Percentiles rank a stretch among this genome's conserved stretches.
phyloP scores from a whole-genome alignment of 768 basidiomycete species.

The Cubamyces sp. region DNA sequence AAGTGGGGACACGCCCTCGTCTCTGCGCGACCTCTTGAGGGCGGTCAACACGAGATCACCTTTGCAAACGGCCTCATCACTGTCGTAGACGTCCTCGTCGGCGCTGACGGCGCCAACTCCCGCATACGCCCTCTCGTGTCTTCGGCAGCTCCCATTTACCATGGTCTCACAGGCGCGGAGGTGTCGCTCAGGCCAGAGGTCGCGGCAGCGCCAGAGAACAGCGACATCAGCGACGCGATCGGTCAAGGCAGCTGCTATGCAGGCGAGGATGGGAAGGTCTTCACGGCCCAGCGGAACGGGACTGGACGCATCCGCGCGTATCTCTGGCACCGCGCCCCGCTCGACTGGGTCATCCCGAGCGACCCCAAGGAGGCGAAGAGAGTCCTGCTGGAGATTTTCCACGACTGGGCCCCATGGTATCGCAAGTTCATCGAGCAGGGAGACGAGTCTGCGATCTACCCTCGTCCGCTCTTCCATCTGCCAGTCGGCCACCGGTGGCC shows the following conservation, averaged over 20 bases:
- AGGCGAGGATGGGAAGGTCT: conserved; percentile 29
- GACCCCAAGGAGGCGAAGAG: conserved; percentile 5
- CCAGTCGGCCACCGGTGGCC: conserved; percentile 21
- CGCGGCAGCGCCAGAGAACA: not conserved
- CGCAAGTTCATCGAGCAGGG: conserved; percentile 12
- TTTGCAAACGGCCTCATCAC: conserved; percentile 1
- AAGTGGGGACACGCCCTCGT: conserved; percentile 47
- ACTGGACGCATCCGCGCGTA: conserved; percentile 15
- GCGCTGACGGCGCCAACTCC: conserved; percentile 48
- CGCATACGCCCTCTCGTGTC: conserved; percentile 40
- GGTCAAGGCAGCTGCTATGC: conserved; percentile 37
- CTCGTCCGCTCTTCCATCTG: conserved; percentile 19
- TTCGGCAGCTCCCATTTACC: conserved; percentile 37
- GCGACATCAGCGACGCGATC: conserved; percentile 24
- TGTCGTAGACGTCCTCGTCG: conserved; percentile 34
- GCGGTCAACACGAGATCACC: conserved; percentile 29
- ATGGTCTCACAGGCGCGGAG: conserved; percentile 33
- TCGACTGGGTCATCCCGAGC: conserved; percentile 5
- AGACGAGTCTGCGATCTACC: conserved; percentile 3
- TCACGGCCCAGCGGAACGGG: conserved; percentile 40
- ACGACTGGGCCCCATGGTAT: conserved; percentile 11
- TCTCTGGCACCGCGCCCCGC: conserved; percentile 3
- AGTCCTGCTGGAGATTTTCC: not conserved
- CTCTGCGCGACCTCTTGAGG: conserved; percentile 31
- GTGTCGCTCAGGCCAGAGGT: conserved; percentile 31